Base-by-base conservation (phyloP, 345 rosid genomes). In the Gossypium longicalyx region DNA sequence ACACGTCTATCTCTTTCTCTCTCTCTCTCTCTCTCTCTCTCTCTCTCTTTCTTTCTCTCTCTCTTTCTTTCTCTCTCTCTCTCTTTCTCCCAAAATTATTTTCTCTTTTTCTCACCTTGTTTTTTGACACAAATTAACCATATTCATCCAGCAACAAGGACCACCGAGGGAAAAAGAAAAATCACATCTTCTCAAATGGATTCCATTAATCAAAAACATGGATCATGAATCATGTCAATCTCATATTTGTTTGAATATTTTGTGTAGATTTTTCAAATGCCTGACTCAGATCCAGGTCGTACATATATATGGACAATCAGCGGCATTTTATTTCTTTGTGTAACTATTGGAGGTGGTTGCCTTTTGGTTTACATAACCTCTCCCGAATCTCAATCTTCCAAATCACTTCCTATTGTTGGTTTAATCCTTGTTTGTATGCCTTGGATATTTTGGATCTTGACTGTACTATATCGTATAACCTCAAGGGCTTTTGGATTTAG, bases 151-250 rank as follows among this genome's bases (percentile, higher is more conserved):
- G 0, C 9, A 53, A 52, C 10, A 52, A 16, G 19, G 17, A 52
- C 57, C 20, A 52, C 57, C 0, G 1, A 52, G 57, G 57, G 57
- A 34, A 34, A 34, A 12, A 12, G 1, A 52, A 52, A 52, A 12
- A 12, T 34, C 9, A 4, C 7, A 34, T 34, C 9, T 0, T 25
- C 41, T 59, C 64, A 23, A 23, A 59, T 59, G 64, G 64, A 66
- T 45, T 51, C 19, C 47, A 22, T 47, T 48, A 8, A 43, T 61
- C 62, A 60, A 7, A 41, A 75, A 53, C 65, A 79, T 70, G 79
- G 61, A 59, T 25, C 29, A 77, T 69, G 82, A 34, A 59, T 25
- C 38, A 59, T 59, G 38, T 25, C 62, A 22, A 22, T 22, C 17
- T 22, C 34, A 22, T 5, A 12, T 58, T 58, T 58, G 38, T 25